These are phyloP conservation scores for Pyrenophora seminiperda DNA, from an alignment of 2,329 filamentous ascomycete genomes.

Conservation along the genomic window DNA sequence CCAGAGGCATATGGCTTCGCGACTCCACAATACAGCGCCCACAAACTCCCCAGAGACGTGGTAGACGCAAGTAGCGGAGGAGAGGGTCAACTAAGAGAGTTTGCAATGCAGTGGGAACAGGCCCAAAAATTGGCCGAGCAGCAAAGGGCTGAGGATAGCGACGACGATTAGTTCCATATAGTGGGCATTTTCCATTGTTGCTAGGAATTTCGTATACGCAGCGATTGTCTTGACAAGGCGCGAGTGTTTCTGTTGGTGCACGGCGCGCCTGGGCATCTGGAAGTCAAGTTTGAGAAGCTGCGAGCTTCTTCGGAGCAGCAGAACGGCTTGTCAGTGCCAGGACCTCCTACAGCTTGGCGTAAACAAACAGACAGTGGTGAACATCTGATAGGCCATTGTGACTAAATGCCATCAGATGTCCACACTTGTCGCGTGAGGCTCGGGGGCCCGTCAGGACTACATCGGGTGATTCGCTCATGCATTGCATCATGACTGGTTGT, in stretches of 20 bases:
- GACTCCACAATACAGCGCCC: constrained; percentile 87
- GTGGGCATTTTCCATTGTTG: no score
- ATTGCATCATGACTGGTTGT: constrained; percentile 12
- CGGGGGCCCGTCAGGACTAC: constrained; percentile 4
- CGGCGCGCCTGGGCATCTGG: no score
- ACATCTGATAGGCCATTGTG: constrained; percentile 11
- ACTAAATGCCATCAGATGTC: constrained; percentile 1
- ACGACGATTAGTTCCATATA: constrained; percentile 32
- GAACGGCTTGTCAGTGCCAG: constrained; percentile 1
- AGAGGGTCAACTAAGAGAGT: constrained; percentile 76
- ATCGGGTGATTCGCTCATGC: constrained; percentile 19
- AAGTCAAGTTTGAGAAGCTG: neutral
- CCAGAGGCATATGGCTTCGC: constrained; percentile 87
- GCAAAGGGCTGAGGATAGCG: constrained; percentile 47
- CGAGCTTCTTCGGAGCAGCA: no score
- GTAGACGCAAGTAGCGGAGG: constrained; percentile 67
- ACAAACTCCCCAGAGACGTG: constrained; percentile 93
- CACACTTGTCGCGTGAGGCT: constrained; percentile 22
- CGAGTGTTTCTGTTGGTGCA: neutral
- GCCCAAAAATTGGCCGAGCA: constrained; percentile 50
- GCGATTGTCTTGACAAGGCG: neutral
- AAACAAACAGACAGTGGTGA: constrained; percentile 13
- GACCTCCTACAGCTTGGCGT: constrained; percentile 5
- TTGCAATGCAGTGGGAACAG: constrained; percentile 57
- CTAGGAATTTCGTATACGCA: no score